Evolutionary conservation across 768 basidiomycete genomes (phyloP).

Genomic region (Tephrocybe rancida): DNA sequence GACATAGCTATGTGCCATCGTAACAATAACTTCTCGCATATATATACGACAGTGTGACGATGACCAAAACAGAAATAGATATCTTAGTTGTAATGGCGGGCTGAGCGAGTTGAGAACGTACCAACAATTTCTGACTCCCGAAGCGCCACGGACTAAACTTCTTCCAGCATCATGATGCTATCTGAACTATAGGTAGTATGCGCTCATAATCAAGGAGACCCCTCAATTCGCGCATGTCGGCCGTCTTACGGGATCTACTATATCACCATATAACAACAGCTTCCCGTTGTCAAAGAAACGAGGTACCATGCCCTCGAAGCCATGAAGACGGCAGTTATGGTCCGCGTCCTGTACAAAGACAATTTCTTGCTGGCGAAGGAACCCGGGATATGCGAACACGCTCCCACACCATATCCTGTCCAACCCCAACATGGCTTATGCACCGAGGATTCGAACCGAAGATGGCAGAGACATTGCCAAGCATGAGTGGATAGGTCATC

Average conservation of each 20-base stretch:
- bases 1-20: no score
- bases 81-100: no score
- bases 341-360: background rate
- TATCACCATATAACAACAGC: background rate
- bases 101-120: no score
- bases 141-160: no score
- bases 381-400: background rate
- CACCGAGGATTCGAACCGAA: constrained; percentile 17
- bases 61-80: no score
- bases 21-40: no score
- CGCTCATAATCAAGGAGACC: background rate
- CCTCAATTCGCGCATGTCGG: background rate
- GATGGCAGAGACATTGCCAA: constrained; percentile 16
- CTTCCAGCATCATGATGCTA: no score
- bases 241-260: background rate
- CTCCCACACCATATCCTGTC: constrained; percentile 22
- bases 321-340: background rate
- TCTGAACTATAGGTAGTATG: no score
- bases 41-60: no score
- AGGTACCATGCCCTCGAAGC: background rate
- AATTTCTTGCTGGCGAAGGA: background rate
- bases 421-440: constrained; percentile 19
- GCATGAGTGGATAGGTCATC: constrained; percentile 6
- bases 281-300: background rate
- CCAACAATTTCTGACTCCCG: no score